A percentile compares a stretch with the other conserved stretches of the same genome.
These are phyloP conservation scores for Quercus alba DNA, from an alignment of 306 rosid genomes.

Conservation along the genomic window DNA sequence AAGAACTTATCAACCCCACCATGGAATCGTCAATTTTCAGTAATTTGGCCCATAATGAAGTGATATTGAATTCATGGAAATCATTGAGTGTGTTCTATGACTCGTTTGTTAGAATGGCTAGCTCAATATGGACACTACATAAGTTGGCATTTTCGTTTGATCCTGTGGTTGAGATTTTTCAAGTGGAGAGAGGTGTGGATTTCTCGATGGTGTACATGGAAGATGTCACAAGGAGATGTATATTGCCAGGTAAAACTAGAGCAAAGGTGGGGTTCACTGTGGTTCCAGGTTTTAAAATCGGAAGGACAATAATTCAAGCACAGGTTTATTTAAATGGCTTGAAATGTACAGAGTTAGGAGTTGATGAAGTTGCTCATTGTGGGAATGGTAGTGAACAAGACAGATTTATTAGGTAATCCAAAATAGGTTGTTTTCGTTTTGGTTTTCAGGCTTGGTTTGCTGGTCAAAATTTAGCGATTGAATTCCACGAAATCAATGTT, in stretches of 20 bases:
- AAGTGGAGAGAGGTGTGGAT: conserved; percentile 76
- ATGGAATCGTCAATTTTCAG: conserved; percentile 84
- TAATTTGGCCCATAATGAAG: conserved; percentile 65
- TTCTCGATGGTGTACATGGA: conserved; percentile 89
- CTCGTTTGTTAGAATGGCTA: conserved; percentile 85
- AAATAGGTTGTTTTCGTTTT: conserved; percentile 12
- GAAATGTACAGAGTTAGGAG: conserved; percentile 39
- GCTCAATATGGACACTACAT: conserved; percentile 86
- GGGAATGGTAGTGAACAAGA: conserved; percentile 11
- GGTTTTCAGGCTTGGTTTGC: conserved; percentile 2
- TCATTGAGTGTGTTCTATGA: conserved; percentile 85
- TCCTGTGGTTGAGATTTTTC: conserved; percentile 77
- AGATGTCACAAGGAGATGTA: conserved; percentile 62
- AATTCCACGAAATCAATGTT: conserved; percentile 7
- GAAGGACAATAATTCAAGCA: conserved; percentile 71
- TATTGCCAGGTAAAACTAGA: conserved; percentile 56
- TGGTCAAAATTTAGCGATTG: conserved; percentile 1
- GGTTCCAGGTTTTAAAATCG: conserved; percentile 84
- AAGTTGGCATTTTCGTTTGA: conserved; percentile 75
- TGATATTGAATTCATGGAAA: conserved; percentile 76
- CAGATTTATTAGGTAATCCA: conserved; percentile 4
- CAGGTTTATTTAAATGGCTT: conserved; percentile 65
- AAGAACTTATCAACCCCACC: conserved; percentile 72
- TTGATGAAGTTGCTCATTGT: conserved; percentile 9
- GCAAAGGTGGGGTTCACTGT: conserved; percentile 85